Evolutionary conservation across 2,329 filamentous ascomycete species (phyloP).

Genomic region (Colletotrichum chlorophyti): DNA sequence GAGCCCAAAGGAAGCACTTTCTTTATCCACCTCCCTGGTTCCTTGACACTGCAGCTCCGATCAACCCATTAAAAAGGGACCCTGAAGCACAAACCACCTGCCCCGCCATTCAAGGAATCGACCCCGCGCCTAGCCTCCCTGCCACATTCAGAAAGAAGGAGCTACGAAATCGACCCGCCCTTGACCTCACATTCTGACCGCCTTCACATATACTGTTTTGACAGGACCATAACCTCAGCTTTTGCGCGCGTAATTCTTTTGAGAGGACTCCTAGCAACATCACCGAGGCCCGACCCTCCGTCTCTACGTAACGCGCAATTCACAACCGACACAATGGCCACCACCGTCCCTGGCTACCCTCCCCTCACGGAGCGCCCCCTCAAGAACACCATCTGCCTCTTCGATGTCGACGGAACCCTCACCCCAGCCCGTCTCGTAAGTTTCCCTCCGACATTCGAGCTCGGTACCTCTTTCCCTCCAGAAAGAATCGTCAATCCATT

Average conservation of each 20-base stretch:
- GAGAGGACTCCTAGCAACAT: neutral
- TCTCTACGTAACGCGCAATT: neutral
- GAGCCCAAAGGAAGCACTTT: neutral
- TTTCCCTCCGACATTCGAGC: slow-evolving; percentile 12
- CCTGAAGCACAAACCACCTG: slow-evolving; percentile 14
- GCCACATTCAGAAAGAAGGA: slow-evolving; percentile 22
- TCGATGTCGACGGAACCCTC: slow-evolving; percentile 95
- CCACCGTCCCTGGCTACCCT: slow-evolving; percentile 59
- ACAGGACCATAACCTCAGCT: neutral
- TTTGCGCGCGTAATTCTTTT: neutral
- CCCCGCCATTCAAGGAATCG: slow-evolving; percentile 26
- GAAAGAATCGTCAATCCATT: no score
- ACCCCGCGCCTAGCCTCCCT: slow-evolving; percentile 23
- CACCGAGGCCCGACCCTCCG: neutral
- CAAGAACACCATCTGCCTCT: slow-evolving; percentile 92
- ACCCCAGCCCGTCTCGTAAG: slow-evolving; percentile 80
- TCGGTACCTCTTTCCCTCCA: no score
- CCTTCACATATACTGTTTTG: neutral
- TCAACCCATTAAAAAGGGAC: neutral
- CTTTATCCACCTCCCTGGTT: neutral
- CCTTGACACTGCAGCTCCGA: slow-evolving; percentile 1
- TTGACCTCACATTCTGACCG: neutral
- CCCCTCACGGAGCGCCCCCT: slow-evolving; percentile 83
- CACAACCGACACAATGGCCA: slow-evolving; percentile 14
- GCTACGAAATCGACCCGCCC: neutral